Conservation (phyloP, 1,284 basidiomycete species). For the Leccinum ponderosum region DNA sequence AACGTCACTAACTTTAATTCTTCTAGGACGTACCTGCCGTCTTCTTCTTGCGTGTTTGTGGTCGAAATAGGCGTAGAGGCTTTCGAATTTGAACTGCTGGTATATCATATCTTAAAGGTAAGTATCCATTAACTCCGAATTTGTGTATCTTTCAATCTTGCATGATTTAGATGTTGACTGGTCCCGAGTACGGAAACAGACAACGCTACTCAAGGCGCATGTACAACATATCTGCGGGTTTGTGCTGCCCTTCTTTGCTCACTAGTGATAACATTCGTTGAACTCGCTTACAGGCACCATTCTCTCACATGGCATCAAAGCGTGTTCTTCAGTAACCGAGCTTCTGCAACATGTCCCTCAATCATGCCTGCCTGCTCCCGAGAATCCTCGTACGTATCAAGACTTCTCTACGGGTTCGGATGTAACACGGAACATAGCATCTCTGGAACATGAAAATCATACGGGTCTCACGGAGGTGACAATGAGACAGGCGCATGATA, state of each 20-base stretch:
- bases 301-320: slow-evolving; percentile 53
- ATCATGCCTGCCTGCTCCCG: slow-evolving; percentile 48
- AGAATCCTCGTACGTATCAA: slow-evolving; percentile 51
- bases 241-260: slow-evolving; percentile 17
- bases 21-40: slow-evolving; percentile 52
- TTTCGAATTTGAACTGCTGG: slow-evolving; percentile 82
- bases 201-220: slow-evolving; percentile 73
- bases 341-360: slow-evolving; percentile 56
- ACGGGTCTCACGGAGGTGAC: slow-evolving; percentile 58
- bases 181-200: slow-evolving; percentile 46
- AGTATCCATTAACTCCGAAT: slow-evolving; percentile 11
- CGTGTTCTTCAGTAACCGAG: slow-evolving; percentile 60
- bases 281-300: slow-evolving; percentile 45
- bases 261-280: slow-evolving; percentile 3
- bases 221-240: slow-evolving; percentile 75
- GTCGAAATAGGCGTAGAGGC: slow-evolving; percentile 73
- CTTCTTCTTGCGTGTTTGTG: slow-evolving; percentile 64
- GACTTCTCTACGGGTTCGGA: background rate
- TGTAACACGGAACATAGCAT: slow-evolving; percentile 39
- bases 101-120: slow-evolving; percentile 83
- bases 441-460: slow-evolving; percentile 56
- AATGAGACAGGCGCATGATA: slow-evolving; percentile 58
- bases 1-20: slow-evolving; percentile 6
- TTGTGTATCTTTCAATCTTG: background rate
- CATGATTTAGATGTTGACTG: slow-evolving; percentile 39